Conservation (phyloP, 2,329 filamentous ascomycete genomes). For the Clarireedia sp. region DNA sequence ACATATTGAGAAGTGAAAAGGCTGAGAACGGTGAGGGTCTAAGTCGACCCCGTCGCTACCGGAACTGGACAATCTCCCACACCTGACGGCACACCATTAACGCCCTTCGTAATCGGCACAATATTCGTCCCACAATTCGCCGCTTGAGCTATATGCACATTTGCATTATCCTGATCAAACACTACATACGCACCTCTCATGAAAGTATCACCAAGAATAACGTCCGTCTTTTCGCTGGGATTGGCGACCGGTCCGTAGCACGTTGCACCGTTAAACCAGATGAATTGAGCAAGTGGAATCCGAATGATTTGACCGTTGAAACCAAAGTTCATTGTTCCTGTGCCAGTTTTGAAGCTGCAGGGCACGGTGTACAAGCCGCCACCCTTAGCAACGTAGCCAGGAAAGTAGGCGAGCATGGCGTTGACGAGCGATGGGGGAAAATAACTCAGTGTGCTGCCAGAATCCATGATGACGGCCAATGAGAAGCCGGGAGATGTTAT, state of each 20-base stretch:
- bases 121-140: slow-evolving; percentile 16
- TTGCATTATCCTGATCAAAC: slow-evolving; percentile 19
- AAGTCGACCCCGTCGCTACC: background rate
- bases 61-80: slow-evolving; percentile 11
- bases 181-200: slow-evolving; percentile 17
- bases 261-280: slow-evolving; percentile 11
- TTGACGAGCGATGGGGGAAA: slow-evolving; percentile 12
- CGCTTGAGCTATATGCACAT: slow-evolving; percentile 14
- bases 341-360: slow-evolving; percentile 1
- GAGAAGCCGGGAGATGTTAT: background rate
- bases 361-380: slow-evolving; percentile 13
- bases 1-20: too few species aligned
- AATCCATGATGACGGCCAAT: slow-evolving; percentile 14
- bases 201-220: slow-evolving; percentile 12
- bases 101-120: slow-evolving; percentile 12
- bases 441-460: slow-evolving; percentile 13
- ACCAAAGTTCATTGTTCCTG: slow-evolving; percentile 15
- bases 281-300: slow-evolving; percentile 14
- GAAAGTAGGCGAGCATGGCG: slow-evolving; percentile 13
- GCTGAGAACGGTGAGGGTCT: too few species aligned
- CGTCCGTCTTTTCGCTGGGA: slow-evolving; percentile 4
- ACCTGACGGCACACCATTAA: slow-evolving; percentile 15
- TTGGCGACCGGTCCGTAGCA: slow-evolving; percentile 6
- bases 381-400: slow-evolving; percentile 9
- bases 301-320: slow-evolving; percentile 14